Base-by-base conservation (phyloP, 148 eudicot genomes). In the Spergularia bocconei region DNA sequence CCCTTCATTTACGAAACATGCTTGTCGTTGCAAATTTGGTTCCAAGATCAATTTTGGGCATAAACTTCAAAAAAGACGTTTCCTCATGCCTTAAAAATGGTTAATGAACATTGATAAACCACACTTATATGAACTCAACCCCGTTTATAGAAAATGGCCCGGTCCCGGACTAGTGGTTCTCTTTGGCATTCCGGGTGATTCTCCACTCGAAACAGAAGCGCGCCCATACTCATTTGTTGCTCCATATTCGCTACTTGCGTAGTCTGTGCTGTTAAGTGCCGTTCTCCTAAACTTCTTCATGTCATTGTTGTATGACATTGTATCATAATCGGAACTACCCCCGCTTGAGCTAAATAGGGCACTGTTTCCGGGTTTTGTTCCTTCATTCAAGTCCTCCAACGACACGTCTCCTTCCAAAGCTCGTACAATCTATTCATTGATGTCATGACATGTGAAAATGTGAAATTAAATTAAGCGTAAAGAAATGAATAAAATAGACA, bases 341-440 rank as follows among this genome's bases (percentile, higher is more conserved):
- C 86, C 75, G 2, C 82, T 72, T 0, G 84, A 80, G 74, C 86
- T 67, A 33, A 59, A 67, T 20, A 81, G 0, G 16, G 81, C 29
- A 39, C 78, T 68, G 53, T 11, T 61, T 54, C 78, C 55, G 0
- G 65, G 21, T 71, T 81, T 81, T 53, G 78, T n/a, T 20, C 58
- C 70, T 56, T 81, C 90, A 4, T 84, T 81, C 62, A 92, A 75
- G 73, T 85, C 91, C 0, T 90, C 98, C 73, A 92, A 67, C 2
- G 93, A 87, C 5, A 76, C 91, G 59, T 90, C 90, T 3, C 96
- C 98, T 81, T 92, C 96, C 55, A 92, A 36, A 12, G 94, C 93
- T 53, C 95, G 87, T 17, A 85, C 98, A 63, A 92, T 82, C 98
- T 93, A 4, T 44, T 6, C 10, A 44, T 44, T 44, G 48, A 29